Conservation (phyloP, 495 filamentous ascomycete species). For the Rhizodiscina lignyota region DNA sequence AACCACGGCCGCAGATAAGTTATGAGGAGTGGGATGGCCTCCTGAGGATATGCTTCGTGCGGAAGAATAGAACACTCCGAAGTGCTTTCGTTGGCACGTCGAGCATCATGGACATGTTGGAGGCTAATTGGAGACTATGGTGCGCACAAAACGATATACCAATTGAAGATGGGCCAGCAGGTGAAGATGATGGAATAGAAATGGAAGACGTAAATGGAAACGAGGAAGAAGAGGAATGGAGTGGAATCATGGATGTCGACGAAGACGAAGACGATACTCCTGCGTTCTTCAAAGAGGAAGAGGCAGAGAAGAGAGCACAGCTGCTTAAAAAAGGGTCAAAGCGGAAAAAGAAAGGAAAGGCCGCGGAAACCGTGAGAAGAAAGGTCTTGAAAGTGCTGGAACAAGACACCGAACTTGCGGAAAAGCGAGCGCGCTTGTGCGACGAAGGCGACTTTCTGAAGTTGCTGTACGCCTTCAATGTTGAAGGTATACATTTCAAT, state of each 20-base stretch:
- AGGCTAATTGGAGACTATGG: conserved; percentile 74
- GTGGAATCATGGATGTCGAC: conserved; percentile 29
- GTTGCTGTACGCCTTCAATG: conserved; percentile 62
- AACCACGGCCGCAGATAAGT: conserved; percentile 65
- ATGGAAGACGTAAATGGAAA: conserved; percentile 26
- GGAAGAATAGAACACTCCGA: conserved; percentile 62
- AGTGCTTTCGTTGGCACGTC: conserved; percentile 58
- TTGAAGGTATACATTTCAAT: conserved; percentile 85
- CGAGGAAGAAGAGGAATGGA: conserved; percentile 25
- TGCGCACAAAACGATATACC: conserved; percentile 69
- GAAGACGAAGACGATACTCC: conserved; percentile 45
- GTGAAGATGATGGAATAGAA: conserved; percentile 8
- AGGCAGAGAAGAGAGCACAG: conserved; percentile 27
- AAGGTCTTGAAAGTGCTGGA: conserved; percentile 73
- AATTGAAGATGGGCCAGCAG: conserved; percentile 48
- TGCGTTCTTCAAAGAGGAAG: conserved; percentile 62
- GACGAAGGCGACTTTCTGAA: conserved; percentile 83
- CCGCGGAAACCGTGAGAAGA: conserved; percentile 57
- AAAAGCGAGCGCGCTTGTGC: conserved; percentile 66
- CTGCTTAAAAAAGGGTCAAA: conserved; percentile 24
- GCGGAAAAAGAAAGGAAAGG: conserved; percentile 53
- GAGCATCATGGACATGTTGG: conserved; percentile 64
- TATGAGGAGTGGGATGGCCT: conserved; percentile 95
- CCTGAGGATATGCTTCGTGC: conserved; percentile 65
- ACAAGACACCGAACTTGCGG: conserved; percentile 56